These are phyloP conservation scores for Jaltomata sinuosa DNA, from an alignment of 257 asterid species.

Conservation along the genomic window DNA sequence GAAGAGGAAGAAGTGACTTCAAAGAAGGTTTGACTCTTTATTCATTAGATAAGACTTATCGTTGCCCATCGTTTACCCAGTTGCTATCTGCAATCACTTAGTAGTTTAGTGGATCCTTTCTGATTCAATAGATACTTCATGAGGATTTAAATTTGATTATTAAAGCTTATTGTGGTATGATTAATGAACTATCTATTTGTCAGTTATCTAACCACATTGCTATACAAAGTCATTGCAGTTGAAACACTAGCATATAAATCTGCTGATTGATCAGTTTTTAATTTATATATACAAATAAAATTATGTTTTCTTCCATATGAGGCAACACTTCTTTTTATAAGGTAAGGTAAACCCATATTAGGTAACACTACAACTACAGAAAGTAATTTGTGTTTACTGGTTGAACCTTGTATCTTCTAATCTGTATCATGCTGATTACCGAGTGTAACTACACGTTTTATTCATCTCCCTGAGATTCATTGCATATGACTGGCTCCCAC, in stretches of 20 bases:
- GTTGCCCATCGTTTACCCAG: not conserved
- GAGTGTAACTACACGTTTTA: not conserved
- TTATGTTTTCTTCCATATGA: not conserved
- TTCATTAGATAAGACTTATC: not conserved
- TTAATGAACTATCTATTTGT: not conserved
- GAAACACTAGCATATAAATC: not conserved
- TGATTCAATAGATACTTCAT: not conserved
- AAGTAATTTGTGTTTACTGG: not conserved
- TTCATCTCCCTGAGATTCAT: not conserved
- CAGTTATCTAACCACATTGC: not conserved
- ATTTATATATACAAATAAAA: not conserved
- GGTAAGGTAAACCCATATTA: not conserved
- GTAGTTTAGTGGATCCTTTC: not conserved
- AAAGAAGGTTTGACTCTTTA: constrained; percentile 52
- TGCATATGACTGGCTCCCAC: not conserved
- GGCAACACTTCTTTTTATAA: not conserved
- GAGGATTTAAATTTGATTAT: not conserved
- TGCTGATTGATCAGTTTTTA: not conserved
- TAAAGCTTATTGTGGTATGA: not conserved
- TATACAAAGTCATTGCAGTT: not conserved
- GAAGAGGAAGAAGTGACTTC: constrained; percentile 96
- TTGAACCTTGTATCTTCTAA: not conserved
- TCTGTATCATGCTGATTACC: not conserved
- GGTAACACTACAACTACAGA: not conserved
- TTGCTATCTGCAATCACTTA: not conserved